These are phyloP conservation scores for Eragrostis tef DNA, from an alignment of 202 grass and related monocot genomes.

Conservation along the genomic window DNA sequence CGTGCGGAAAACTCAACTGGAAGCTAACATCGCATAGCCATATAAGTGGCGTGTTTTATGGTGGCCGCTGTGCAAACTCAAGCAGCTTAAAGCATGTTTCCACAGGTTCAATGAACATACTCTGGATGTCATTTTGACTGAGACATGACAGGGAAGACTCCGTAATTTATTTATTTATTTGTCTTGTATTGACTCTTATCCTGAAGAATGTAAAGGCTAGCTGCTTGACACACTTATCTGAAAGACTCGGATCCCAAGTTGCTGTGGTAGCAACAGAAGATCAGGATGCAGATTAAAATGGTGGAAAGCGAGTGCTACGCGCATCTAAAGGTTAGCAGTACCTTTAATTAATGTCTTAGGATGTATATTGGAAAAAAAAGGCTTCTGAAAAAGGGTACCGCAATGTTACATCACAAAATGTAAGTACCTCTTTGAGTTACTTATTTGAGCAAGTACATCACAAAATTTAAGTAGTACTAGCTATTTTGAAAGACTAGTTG, in stretches of 20 bases:
- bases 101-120: conserved; percentile 46
- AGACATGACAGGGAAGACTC: conserved; percentile 25
- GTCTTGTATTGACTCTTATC: conserved; percentile 39
- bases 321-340: too few relatives aligned
- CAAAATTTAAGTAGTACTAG: too few relatives aligned
- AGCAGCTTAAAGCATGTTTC: not conserved
- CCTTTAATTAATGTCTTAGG: too few relatives aligned
- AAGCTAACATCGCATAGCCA: not conserved
- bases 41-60: conserved; percentile 19
- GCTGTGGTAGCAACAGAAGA: conserved; percentile 6
- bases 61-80: conserved; percentile 3
- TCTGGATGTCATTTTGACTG: conserved; percentile 37
- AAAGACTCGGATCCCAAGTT: not conserved
- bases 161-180: not conserved
- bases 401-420: too few relatives aligned
- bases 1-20: conserved; percentile 28
- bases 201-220: conserved; percentile 10
- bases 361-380: too few relatives aligned
- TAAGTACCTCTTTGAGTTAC: too few relatives aligned
- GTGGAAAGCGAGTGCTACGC: too few relatives aligned
- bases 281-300: too few relatives aligned
- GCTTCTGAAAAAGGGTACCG: too few relatives aligned
- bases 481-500: too few relatives aligned
- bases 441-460: too few relatives aligned
- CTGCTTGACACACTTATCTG: not conserved